A percentile compares a stretch with the other conserved stretches of the same genome.
Conservation (phyloP, 768 basidiomycete species). For the Suillus spraguei region DNA sequence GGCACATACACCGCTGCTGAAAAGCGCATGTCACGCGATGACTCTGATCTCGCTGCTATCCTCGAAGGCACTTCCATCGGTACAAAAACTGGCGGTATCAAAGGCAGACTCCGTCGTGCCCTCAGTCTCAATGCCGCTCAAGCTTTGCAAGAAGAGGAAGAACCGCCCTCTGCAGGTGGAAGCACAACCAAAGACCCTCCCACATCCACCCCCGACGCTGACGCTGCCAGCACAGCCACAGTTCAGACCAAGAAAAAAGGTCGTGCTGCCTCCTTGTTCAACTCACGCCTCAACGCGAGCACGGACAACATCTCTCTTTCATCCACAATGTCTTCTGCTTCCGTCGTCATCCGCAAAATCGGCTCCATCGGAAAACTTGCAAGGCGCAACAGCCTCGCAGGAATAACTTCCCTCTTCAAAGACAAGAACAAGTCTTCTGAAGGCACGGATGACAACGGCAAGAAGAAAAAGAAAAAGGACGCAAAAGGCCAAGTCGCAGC, state of each 20-base stretch:
- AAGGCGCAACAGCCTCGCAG: slow-evolving; percentile 83
- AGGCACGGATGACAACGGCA: slow-evolving; percentile 33
- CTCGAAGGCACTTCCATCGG: slow-evolving; percentile 44
- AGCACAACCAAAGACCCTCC: slow-evolving; percentile 26
- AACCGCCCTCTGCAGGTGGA: slow-evolving; percentile 31
- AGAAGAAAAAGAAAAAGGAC: slow-evolving; percentile 56
- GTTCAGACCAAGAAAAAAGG: slow-evolving; percentile 69
- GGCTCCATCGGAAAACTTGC: slow-evolving; percentile 90
- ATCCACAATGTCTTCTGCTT: slow-evolving; percentile 92
- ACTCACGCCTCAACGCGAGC: slow-evolving; percentile 81
- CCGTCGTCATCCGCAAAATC: slow-evolving; percentile 95
- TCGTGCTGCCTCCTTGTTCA: slow-evolving; percentile 80
- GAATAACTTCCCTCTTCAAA: slow-evolving; percentile 94
- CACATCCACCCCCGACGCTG: slow-evolving; percentile 23
- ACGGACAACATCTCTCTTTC: slow-evolving; percentile 96
- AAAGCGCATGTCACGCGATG: slow-evolving; percentile 78
- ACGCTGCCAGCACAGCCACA: slow-evolving; percentile 39
- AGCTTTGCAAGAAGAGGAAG: slow-evolving; percentile 58
- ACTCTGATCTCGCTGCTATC: slow-evolving; percentile 67
- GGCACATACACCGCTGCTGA: slow-evolving; percentile 60
- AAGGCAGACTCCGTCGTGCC: slow-evolving; percentile 74
- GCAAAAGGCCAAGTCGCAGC: slow-evolving; percentile 67
- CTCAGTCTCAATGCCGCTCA: slow-evolving; percentile 64
- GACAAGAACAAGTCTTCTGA: slow-evolving; percentile 61
- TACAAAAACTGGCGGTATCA: slow-evolving; percentile 70